phyloP scores from a whole-genome alignment of 2,329 filamentous ascomycete species.

The Ophidiomyces ophidiicola region DNA sequence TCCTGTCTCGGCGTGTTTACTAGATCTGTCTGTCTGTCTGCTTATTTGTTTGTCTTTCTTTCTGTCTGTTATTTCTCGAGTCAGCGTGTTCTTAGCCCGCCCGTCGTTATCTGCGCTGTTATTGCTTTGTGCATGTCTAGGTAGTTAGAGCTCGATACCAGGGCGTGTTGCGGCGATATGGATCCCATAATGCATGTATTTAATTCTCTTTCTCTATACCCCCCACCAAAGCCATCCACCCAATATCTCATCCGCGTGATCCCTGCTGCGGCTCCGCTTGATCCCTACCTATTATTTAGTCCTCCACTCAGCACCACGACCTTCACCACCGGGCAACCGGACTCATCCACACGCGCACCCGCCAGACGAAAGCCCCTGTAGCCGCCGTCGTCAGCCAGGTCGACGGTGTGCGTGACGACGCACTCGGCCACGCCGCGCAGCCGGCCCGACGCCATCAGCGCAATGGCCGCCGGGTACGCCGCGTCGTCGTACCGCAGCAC shows the following conservation, averaged over 20 bases:
- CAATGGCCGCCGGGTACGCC: slow-evolving; percentile 44
- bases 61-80: too few relatives aligned
- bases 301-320: slow-evolving; percentile 34
- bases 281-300: not conserved
- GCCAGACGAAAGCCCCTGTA: slow-evolving; percentile 42
- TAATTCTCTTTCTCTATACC: not conserved
- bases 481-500: slow-evolving; percentile 44
- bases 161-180: too few relatives aligned
- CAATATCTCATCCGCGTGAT: not conserved
- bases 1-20: too few relatives aligned
- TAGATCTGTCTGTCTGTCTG: too few relatives aligned
- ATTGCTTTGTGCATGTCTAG: too few relatives aligned
- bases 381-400: slow-evolving; percentile 35
- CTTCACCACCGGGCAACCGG: slow-evolving; percentile 43
- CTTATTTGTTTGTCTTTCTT: too few relatives aligned
- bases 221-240: not conserved
- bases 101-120: too few relatives aligned
- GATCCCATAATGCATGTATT: too few relatives aligned
- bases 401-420: slow-evolving; percentile 43
- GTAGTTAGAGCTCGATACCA: too few relatives aligned
- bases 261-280: not conserved
- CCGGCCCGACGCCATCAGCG: slow-evolving; percentile 39
- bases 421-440: slow-evolving; percentile 39
- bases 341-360: slow-evolving; percentile 40
- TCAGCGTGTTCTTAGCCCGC: too few relatives aligned